Base-by-base conservation (phyloP, 371 early-diverging fungal species). In the Mucor piriformis region DNA sequence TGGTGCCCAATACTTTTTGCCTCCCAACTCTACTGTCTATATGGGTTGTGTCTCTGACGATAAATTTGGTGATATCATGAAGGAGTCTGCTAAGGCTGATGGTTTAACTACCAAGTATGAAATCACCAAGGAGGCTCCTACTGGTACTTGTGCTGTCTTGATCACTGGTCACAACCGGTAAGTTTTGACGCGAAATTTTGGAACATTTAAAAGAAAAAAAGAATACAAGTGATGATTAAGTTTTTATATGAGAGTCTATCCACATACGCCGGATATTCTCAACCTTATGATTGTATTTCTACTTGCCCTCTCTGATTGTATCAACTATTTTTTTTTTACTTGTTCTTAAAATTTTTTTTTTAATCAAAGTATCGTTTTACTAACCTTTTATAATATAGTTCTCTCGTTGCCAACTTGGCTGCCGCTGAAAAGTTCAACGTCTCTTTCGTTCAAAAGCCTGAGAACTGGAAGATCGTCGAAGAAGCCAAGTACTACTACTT, bases 71-170 rank as follows among this genome's bases (percentile, higher is more conserved):
- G 77, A 86, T 16, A 73, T 76, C 57, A 84, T 97, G 67, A 74
- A 84, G 60, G 72, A 66, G 1, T 94, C 92, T 52, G 97, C 98
- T 29, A 79, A 73, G 16, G 84, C 81, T 57, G 96, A 96, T 66
- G 95, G 95, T 61, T 81, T 98, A 50, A 74, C 85, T 57, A 89
- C 92, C 69, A 83, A 89, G 73, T 98, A 98, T 83, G 61, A 70
- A 66, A 83, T 90, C 40, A 79, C 81, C 69, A 80, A 83, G 44
- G 76, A 67, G 10, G 70, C 83, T 63, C 92, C 95, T 51, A 98
- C 98, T 23, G 98, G 98, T 54, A 89, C 89, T 57, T 98, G 98
- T 74, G 98, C 92, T 66, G 93, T 93, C 50, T 79, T 95, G 71
- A 91, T 98, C 77, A 95, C 94, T 64, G 95, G 92, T 63, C 86